Percentiles rank a stretch among this genome's conserved stretches.
phyloP scores from a whole-genome alignment of 177 flowering plant genomes.

The Tripterygium wilfordii region DNA sequence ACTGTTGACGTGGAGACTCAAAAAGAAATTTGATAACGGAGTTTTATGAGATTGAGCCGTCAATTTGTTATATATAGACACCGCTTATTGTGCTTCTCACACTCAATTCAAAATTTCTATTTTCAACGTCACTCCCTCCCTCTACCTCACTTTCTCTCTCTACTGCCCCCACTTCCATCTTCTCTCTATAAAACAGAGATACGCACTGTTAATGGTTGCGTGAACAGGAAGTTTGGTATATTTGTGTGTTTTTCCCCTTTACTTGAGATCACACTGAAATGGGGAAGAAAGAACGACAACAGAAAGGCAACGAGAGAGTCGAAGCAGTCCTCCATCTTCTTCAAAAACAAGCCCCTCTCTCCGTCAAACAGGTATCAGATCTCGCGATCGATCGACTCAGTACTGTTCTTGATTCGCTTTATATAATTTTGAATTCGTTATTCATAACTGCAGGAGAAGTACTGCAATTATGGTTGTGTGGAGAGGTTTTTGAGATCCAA shows the following conservation, averaged over 20 bases:
- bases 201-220: conserved; percentile 32
- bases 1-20: no score
- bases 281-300: conserved; percentile 47
- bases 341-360: conserved; percentile 72
- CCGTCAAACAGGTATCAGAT: conserved; percentile 93
- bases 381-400: no score
- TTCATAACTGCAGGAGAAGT: conserved; percentile 99
- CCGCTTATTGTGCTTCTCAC: conserved; percentile 2
- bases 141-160: conserved; percentile 16
- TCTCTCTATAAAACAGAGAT: neutral
- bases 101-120: conserved; percentile 4
- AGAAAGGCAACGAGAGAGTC: conserved; percentile 31
- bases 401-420: conserved; percentile 1
- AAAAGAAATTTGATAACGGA: no score
- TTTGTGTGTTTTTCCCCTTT: no score
- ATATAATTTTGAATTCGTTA: no score
- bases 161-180: no score
- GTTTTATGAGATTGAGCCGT: no score
- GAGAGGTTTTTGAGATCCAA: conserved; percentile 77
- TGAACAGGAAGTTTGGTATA: conserved; percentile 39
- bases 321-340: conserved; percentile 66
- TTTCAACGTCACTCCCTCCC: conserved; percentile 2
- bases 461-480: conserved; percentile 72
- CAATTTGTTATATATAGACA: conserved; percentile 29
- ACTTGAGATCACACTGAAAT: no score